Base-by-base conservation (phyloP, 1,284 basidiomycete genomes). In the Austroboletus rostrupii region DNA sequence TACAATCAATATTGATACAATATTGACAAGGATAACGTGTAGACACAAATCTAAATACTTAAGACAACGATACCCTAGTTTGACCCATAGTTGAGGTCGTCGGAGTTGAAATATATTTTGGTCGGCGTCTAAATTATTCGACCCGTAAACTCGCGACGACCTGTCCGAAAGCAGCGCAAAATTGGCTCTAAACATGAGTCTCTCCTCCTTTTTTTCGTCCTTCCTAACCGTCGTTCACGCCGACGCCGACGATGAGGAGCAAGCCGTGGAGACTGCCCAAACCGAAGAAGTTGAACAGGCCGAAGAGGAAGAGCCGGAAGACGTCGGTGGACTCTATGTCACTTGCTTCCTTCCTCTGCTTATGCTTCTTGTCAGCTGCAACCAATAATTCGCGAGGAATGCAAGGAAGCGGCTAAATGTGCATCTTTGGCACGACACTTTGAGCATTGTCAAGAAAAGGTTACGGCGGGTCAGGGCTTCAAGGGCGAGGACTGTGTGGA, bases 401-500 rank as follows among this genome's bases (percentile, higher is more conserved):
- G 90, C 72, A 77, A 86, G 64, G 67, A 80, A 57, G 72, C 80
- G 28, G 69, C 78, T 19, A 81, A 85, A 60, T 96, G 93, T 64
- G 79, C 78, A 45, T 72, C 81, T 40, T 70, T 85, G 55, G 77
- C 85, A 41, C 83, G 90, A 69, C 93, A 97, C 74, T 96, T 96
- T 72, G 80, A 87, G 57, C 89, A 94, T 65, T 97, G 93, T 71
- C 80, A 88, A 64, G 88, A 95, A 70, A 92, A 92, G 72, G 84
- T 95, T 46, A 73, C 84, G 54, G 76, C 73, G 29, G 92, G 92
- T 37, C 68, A 93, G 63, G 91, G 90, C 43, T 91, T 81, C 79
- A 83, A 90, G 67, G 81, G 81, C 56, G 92, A 95, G 76, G 90
- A 92, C 67, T 95, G 92, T 67, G 89, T 94, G 45, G 92, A 93